Conservation (phyloP, 2,329 filamentous ascomycete genomes). For the Neonectria sp. region DNA sequence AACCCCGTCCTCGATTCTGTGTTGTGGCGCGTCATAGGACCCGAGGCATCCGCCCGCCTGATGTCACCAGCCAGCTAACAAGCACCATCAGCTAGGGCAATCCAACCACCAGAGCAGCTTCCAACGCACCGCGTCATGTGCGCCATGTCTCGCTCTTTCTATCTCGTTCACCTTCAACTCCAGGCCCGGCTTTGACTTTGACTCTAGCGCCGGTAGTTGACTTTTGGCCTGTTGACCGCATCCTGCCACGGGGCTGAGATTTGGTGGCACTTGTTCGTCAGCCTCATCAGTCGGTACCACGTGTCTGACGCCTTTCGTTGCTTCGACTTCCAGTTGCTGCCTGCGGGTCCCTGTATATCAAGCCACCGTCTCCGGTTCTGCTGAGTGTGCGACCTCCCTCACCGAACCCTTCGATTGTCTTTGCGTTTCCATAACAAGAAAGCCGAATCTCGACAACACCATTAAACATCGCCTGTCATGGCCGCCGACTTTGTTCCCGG, state of each 20-base stretch:
- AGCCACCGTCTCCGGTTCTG: slow-evolving; percentile 6
- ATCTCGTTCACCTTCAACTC: slow-evolving; percentile 21
- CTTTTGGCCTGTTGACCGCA: not conserved
- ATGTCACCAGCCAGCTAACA: slow-evolving; percentile 42
- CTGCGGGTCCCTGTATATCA: slow-evolving; percentile 19
- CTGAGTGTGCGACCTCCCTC: slow-evolving; percentile 5
- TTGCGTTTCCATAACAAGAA: not conserved
- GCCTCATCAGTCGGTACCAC: slow-evolving; percentile 20
- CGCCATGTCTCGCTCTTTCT: slow-evolving; percentile 40
- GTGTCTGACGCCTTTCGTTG: slow-evolving; percentile 11
- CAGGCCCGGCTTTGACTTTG: slow-evolving; percentile 3
- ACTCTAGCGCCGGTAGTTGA: slow-evolving; percentile 12
- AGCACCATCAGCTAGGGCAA: slow-evolving; percentile 18
- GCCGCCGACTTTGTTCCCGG: slow-evolving; percentile 47
- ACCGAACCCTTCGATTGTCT: slow-evolving; percentile 5
- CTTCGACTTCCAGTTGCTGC: not conserved
- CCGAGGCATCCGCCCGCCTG: slow-evolving; percentile 44
- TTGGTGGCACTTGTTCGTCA: slow-evolving; percentile 2
- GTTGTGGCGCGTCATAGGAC: slow-evolving; percentile 42
- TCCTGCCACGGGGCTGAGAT: slow-evolving; percentile 13
- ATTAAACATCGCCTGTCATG: slow-evolving; percentile 40
- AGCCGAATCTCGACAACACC: slow-evolving; percentile 4
- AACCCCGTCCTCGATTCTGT: slow-evolving; percentile 16
- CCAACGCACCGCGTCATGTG: slow-evolving; percentile 43
- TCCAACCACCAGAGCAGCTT: slow-evolving; percentile 17